Evolutionary conservation across 78 protist genomes (phyloP), one percentile per base, ranked within the genome.

Genomic region (Dictyostelium purpureum): DNA sequence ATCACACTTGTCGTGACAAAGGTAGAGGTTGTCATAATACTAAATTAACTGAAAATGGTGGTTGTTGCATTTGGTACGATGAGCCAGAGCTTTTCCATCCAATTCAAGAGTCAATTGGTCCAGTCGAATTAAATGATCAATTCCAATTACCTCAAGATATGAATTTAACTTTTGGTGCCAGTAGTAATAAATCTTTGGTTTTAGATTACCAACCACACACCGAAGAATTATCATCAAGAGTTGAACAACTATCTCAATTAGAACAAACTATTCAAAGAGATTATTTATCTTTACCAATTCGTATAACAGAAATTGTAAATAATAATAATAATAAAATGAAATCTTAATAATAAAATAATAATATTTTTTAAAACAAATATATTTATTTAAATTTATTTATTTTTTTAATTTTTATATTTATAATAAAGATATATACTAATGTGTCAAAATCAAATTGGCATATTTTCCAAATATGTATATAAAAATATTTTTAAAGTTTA

Each of bases 61-160:
- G 98, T 69, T 96, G 98, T 78, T 33, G 89, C 49, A 93, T 96
- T 45, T 95, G 97, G 98, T 96, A 89, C 67, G 94, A 96, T 80
- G 97, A 96, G 47, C 96, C 90, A 26, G 73, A 31, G 19, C 57
- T 85, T 4, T 78, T 88, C 42, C 38, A 33, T 6, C 45, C 57
- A 7, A 77, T 88, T 18, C 33, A 37, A 18, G 94, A 79, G 56
- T 14, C 28, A 5, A 19, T 88, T 12, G 63, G 65, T 42, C 92
- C 92, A 40, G n/a, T 49, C 2, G 75, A 73, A 61, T 73, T 85
- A 38, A 38, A 77, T 26, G 61, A 24, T 2, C 56, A 63, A 2
- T 85, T 85, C 10, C 31, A 57, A 33, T 47, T 85, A 21, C 81
- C 74, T 21, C 75, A 24, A 7, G 37, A 42, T 28, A 45, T 37